Evolutionary conservation across 139 green algal species (phyloP).

Genomic region (Edaphochlamys debaryana): DNA sequence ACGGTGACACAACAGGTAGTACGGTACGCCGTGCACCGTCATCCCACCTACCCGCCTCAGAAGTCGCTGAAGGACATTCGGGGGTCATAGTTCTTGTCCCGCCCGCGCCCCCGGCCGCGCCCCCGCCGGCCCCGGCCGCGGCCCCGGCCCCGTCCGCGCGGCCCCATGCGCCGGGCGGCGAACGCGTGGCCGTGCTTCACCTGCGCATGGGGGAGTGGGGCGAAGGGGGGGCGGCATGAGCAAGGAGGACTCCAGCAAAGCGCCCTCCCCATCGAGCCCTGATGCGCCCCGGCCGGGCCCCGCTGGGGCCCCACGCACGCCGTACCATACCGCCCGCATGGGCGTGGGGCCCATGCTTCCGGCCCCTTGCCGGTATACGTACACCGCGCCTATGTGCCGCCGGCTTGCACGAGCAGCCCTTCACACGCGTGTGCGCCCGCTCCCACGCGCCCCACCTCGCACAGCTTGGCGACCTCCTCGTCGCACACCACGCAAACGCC

Average conservation of each 20-base stretch:
- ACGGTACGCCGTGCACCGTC: no score
- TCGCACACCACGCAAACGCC: conserved; percentile 77
- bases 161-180: conserved; percentile 45
- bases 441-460: conserved; percentile 38
- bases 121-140: conserved; percentile 52
- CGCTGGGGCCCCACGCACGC: no score
- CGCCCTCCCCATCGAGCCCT: no score
- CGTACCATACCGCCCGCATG: no score
- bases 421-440: no score
- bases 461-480: conserved; percentile 65
- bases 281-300: no score
- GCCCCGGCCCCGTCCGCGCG: conserved; percentile 45
- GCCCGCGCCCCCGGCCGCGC: conserved; percentile 53
- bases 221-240: neutral
- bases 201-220: neutral
- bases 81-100: conserved; percentile 62
- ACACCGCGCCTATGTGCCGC: no score
- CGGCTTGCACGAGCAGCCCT: no score
- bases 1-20: no score
- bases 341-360: no score
- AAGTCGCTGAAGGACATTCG: conserved; percentile 79
- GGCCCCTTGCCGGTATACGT: no score
- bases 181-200: conserved; percentile 77
- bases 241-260: neutral
- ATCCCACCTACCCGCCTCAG: no score